These are phyloP conservation scores for Lachnellula hyalina DNA, from an alignment of 2,329 filamentous ascomycete genomes.

Conservation along the genomic window DNA sequence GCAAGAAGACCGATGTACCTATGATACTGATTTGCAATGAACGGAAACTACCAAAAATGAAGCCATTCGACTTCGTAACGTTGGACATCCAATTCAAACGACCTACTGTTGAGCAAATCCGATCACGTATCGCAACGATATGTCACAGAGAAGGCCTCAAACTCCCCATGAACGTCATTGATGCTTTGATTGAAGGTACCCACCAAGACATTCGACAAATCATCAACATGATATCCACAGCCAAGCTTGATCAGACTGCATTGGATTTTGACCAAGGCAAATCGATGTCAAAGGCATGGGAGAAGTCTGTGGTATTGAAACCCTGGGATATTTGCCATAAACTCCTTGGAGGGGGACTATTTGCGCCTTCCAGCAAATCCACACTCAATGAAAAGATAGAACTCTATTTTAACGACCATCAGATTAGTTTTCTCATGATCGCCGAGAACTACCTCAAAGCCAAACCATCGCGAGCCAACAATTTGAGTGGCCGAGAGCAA, in stretches of 20 bases:
- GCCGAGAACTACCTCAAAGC: constrained; percentile 95
- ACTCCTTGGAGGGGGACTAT: constrained; percentile 83
- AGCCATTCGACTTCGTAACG: constrained; percentile 84
- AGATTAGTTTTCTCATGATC: constrained; percentile 95
- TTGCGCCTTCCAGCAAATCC: constrained; percentile 73
- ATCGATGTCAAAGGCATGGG: constrained; percentile 94
- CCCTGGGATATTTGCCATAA: constrained; percentile 98
- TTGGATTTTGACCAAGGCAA: constrained; percentile 85
- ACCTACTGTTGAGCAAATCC: constrained; percentile 85
- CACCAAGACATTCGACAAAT: constrained; percentile 96
- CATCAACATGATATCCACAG: constrained; percentile 96
- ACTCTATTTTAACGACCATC: constrained; percentile 98
- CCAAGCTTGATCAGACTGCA: constrained; percentile 75
- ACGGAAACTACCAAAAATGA: constrained; percentile 90
- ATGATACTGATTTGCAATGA: constrained; percentile 99
- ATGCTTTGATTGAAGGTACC: constrained; percentile 91
- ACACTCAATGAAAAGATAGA: constrained; percentile 97
- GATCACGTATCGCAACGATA: constrained; percentile 90
- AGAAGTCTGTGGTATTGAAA: constrained; percentile 94
- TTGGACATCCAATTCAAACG: constrained; percentile 83
- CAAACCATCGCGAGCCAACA: constrained; percentile 61
- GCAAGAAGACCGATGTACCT: constrained; percentile 90
- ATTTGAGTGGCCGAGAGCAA: constrained; percentile 49
- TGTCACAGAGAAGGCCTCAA: constrained; percentile 88
- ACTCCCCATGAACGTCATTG: constrained; percentile 75